phyloP scores from a whole-genome alignment of 441 rosid species.

The Metrosideros polymorpha region DNA sequence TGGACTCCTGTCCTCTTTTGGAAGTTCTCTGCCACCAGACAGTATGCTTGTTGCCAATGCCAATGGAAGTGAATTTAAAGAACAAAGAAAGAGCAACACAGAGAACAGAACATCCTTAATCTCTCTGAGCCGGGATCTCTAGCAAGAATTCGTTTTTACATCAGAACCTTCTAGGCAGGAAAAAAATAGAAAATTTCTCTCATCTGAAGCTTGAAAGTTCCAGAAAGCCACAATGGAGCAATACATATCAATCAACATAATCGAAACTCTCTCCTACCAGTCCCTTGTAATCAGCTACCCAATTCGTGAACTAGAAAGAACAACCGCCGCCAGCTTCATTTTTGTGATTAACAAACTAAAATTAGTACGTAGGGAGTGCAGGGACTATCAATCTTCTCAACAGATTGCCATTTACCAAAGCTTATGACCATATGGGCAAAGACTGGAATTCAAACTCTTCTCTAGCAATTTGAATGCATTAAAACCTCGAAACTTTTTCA shows the following conservation, averaged over 20 bases:
- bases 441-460: neutral
- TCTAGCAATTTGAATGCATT: neutral
- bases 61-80: neutral
- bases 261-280: neutral
- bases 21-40: neutral
- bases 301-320: neutral
- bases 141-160: neutral
- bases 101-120: neutral
- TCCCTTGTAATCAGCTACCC: neutral
- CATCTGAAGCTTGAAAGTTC: neutral
- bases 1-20: neutral
- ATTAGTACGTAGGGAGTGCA: neutral
- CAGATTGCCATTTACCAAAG: neutral
- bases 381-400: neutral
- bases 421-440: neutral
- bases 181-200: neutral
- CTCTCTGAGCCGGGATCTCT: neutral
- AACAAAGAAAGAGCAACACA: neutral
- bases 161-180: neutral
- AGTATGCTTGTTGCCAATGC: neutral
- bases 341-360: neutral
- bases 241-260: neutral
- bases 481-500: neutral
- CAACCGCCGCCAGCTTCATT: neutral
- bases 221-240: neutral